Base-by-base conservation (phyloP, 163 green algal species). In the Chlamydomonas reinhardtii region DNA sequence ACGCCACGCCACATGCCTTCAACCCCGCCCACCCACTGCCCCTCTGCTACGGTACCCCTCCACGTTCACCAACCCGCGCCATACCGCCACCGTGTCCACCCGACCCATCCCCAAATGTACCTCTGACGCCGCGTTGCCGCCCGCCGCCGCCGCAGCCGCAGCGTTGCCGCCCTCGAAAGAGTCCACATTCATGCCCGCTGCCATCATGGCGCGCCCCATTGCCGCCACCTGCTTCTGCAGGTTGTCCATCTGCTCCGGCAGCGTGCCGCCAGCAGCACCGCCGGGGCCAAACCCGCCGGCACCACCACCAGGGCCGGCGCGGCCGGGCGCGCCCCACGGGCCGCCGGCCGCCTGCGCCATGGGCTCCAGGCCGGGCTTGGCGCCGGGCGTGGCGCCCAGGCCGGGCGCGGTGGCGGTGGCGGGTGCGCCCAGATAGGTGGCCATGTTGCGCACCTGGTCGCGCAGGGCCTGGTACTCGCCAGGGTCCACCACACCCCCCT, bases 221-320 rank as follows among this genome's bases (percentile, higher is more conserved):
- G 68, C 66, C 66, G 68, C 68, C 34, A 85, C 34, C 79, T 85
- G 79, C 69, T 77, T 77, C 68, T 85, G 77, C 24, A 85, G 52
- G 24, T 27, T 22, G 52, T 77, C 79, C 69, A 85, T 56, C 48
- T 56, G 48, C 24, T 85, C 79, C 29, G 68, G 20, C 29, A 85
- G 48, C 4, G 52, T 73, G 65, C 43, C 52, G 78, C 66, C 78
- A 6, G 16, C 22, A 25, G 61, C 27, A 20, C 76, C 76, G 76
- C 62, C 62, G 5, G 61, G 76, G 12, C 76, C 76, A 16, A 9
- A 14, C 22, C 65, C 5, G 17, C 39, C 34, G 52, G 68, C 32
- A 24, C 32, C 32, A 24, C 32, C 56, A 25, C n/a, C 52, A 31
- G 68, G 24, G 79, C 79, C 48, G 52, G n/a, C 0, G 54, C 48